Conservation (phyloP, 306 rosid genomes). For the Argentina anserina region DNA sequence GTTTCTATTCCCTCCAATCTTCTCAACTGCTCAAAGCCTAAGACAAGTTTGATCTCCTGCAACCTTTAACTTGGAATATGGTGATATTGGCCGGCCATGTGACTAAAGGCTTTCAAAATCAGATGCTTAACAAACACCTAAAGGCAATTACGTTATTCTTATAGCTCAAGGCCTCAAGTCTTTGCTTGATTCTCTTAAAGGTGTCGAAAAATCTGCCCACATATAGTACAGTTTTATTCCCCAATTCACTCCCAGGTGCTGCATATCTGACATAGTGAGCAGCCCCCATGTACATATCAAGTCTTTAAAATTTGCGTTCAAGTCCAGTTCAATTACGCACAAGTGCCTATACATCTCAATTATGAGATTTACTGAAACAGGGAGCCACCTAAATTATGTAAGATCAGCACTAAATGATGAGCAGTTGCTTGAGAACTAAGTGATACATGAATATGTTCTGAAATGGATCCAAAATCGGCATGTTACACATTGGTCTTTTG, state of each 20-base stretch:
- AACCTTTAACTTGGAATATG: background rate
- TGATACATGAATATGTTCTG: background rate
- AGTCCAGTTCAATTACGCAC: background rate
- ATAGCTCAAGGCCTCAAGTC: no score
- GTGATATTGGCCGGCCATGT: constrained; percentile 1
- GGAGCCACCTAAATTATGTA: background rate
- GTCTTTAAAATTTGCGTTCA: background rate
- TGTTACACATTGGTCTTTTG: background rate
- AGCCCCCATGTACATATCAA: background rate
- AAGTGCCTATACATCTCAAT: background rate
- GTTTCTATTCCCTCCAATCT: background rate
- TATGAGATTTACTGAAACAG: background rate
- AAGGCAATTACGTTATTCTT: no score
- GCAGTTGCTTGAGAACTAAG: constrained; percentile 7
- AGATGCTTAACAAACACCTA: background rate
- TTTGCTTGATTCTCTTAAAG: background rate
- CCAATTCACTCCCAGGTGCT: background rate
- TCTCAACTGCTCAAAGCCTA: background rate
- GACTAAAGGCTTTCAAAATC: background rate
- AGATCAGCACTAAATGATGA: background rate
- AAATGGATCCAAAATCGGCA: background rate
- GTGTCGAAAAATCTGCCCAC: background rate
- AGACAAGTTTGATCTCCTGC: background rate
- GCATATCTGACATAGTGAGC: no score
- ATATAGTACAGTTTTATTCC: background rate